Evolutionary conservation across 306 rosid genomes (phyloP), one percentile per base, ranked within the genome.

Genomic region (Cajanus cajan): DNA sequence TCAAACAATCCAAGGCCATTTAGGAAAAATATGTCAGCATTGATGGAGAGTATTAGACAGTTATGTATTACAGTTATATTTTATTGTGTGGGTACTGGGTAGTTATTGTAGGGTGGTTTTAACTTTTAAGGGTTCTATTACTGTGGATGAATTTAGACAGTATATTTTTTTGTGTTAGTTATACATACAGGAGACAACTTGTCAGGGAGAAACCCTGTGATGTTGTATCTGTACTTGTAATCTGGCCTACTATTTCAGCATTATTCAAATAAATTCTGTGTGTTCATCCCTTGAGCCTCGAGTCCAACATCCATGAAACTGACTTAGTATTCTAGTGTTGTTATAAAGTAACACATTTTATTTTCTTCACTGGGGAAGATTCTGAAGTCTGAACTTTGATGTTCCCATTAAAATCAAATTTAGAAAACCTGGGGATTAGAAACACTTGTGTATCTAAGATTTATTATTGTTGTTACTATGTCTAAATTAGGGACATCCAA

Each of bases 321-420:
- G 77, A 21, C 67, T 55, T 43, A 15, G 66, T 36, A 50, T 14
- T 70, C 74, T 40, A 6, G 31, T 40, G 52, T 2, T 68, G 18
- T 37, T 69, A 39, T 11, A 4, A 33, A 28, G 47, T 4, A 22
- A 48, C 11, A 51, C 28, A 8, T 43, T 57, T 41, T 14, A 18
- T 50, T 57, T 59, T 55, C 65, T 72, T 62, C 43, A 34, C 10
- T 10, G 50, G 52, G 36, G 40, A 21, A 67, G 57, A 50, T 40
- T 63, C 73, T 79, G 74, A 74, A 79, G 34, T 73, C n/a, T n/a
- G n/a, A n/a, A n/a, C n/a, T n/a, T 41, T 59, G 77, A 64, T 41
- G 22, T 33, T 54, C 47, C 28, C 34, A 15, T 40, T 51, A 43
- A 68, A 74, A 61, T 84, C 8, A 52, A 39, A 68, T 68, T 68